Base-by-base conservation (phyloP, 805 yeast species). In the Spathaspora arborariae region DNA sequence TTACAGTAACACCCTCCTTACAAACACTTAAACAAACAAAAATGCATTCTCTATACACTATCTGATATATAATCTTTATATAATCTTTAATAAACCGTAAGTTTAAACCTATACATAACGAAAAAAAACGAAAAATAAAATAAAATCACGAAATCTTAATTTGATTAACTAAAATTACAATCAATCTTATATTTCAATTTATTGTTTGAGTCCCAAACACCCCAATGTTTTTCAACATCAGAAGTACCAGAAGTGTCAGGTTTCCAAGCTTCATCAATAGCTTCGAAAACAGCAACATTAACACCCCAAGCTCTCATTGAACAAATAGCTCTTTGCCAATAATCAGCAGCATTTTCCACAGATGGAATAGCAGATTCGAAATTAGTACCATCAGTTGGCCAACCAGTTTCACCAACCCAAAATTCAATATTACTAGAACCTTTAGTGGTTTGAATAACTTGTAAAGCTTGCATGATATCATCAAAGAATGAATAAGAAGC, bases 331-430 rank as follows among this genome's bases (percentile, higher is more conserved):
- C 88, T 81, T 67, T 84, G 79, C 96, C 94, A 92, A 81, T 78
- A 92, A 56, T 69, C 66, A 59, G 76, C 73, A 49, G 98, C 98
- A 60, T 89, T 89, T 35, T 62, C 74, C 47, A 80, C 77, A 58
- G 83, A 65, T 59, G 97, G 97, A 22, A 67, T 64, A 44, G 97
- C 72, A 54, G 60, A 49, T 63, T 81, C 89, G 59, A 70, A 90
- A 62, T 73, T 68, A 50, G 88, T 80, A 68, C 97, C 97, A 5
- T 77, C 82, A 27, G 96, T 79, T 65, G 97, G 96, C 96, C 97
- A 90, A 58, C 97, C 97, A 54, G 97, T 90, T 76, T 91, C 97
- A 68, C 97, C 97, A 60, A 90, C 94, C 90, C 92, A 91, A 78
- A 91, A 89, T 48, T 82, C 78, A 59, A 92, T 79, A 69, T 89